A percentile compares a stretch with the other conserved stretches of the same genome.
phyloP scores from a whole-genome alignment of 495 filamentous ascomycete species.

The Penicillium maclennaniae region DNA sequence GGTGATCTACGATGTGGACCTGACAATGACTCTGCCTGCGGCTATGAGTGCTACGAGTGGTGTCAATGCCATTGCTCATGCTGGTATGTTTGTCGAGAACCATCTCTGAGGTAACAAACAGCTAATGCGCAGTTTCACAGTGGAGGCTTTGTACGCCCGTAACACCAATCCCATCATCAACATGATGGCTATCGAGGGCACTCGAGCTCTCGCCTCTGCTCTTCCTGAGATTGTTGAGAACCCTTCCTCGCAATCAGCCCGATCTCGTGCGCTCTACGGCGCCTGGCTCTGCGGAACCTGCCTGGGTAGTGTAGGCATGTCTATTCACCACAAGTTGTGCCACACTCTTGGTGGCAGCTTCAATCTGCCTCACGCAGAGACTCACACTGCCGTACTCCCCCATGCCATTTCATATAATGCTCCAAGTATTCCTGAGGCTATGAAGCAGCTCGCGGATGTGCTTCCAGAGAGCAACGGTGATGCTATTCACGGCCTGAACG shows the following conservation, averaged over 20 bases:
- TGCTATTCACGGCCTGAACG: slow-evolving; percentile 59
- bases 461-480: slow-evolving; percentile 58
- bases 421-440: slow-evolving; percentile 55
- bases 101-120: background rate
- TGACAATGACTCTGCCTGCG: slow-evolving; percentile 61
- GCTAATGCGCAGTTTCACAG: slow-evolving; percentile 22
- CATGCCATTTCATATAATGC: slow-evolving; percentile 69
- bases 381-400: slow-evolving; percentile 63
- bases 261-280: slow-evolving; percentile 58
- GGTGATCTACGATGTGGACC: slow-evolving; percentile 67
- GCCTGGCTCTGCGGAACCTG: slow-evolving; percentile 65
- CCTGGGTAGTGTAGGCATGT: slow-evolving; percentile 64
- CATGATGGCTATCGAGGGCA: slow-evolving; percentile 55
- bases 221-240: slow-evolving; percentile 55
- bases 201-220: slow-evolving; percentile 48
- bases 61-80: slow-evolving; percentile 68
- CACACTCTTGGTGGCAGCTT: slow-evolving; percentile 66
- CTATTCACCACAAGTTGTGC: slow-evolving; percentile 69
- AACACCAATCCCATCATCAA: slow-evolving; percentile 59
- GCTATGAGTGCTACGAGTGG: slow-evolving; percentile 60
- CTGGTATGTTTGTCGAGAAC: slow-evolving; percentile 34
- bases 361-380: slow-evolving; percentile 67
- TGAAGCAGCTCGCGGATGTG: slow-evolving; percentile 54
- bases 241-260: slow-evolving; percentile 45
- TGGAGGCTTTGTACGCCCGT: slow-evolving; percentile 64